Base-by-base conservation (phyloP, 768 basidiomycete genomes). In the Mycena filopes region DNA sequence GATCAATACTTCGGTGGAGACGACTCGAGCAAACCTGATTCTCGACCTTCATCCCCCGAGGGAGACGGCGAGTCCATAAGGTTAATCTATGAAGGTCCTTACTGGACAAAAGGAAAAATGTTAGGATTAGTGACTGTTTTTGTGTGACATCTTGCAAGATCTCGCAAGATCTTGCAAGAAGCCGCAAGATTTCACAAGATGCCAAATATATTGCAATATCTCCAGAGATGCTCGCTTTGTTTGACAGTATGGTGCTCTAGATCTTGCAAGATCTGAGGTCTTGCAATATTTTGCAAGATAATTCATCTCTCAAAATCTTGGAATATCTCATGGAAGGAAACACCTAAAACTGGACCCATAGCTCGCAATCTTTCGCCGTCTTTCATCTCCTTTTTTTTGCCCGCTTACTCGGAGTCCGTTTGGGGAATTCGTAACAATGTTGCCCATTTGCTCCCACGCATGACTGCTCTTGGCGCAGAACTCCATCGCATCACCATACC, bases 41-140 rank as follows among this genome's bases (percentile, higher is more conserved):
- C n/a, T n/a, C n/a, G n/a, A n/a, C n/a, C n/a, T n/a, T n/a, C n/a
- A n/a, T n/a, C n/a, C n/a, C n/a, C n/a, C n/a, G n/a, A n/a, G n/a
- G n/a, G n/a, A n/a, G n/a, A n/a, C n/a, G n/a, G n/a, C n/a, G n/a
- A n/a, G n/a, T n/a, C n/a, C n/a, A n/a, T n/a, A n/a, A n/a, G n/a
- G n/a, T n/a, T n/a, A n/a, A n/a, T n/a, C n/a, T 57, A 57, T 57
- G 55, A 57, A 57, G 55, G 55, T n/a, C 55, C 55, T 57, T 47
- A 33, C 21, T 57, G 55, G 55, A 57, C 55, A 57, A 57, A 46
- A 57, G 55, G 12, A 33, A 31, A 12, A 6, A 33, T 46, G 13
- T 46, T 23, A 16, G 15, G 4, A 36, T 45, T n/a, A 11, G 4
- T 8, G 4, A 2, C n/a, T 20, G 15, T 21, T 3, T 45, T 56